Base-by-base conservation (phyloP, 139 green algal genomes). In the Spirogloea muscicola region DNA sequence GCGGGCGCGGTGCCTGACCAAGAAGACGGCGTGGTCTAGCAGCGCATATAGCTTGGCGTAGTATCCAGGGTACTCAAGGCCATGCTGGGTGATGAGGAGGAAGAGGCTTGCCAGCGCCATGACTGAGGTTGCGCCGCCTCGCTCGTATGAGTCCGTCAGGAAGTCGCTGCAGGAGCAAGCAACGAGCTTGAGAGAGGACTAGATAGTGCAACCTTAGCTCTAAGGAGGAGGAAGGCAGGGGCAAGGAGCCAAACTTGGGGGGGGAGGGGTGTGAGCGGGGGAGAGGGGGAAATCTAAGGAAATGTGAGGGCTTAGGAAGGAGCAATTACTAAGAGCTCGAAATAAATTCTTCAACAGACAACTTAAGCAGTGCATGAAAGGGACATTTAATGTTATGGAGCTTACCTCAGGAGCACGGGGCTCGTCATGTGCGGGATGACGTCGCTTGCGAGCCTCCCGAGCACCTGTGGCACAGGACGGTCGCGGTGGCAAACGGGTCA, bases 71-170 rank as follows among this genome's bases (percentile, higher is more conserved):
- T 96, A 96, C 87, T 98, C 93, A 37, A 98, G 86, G 10, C 90
- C 88, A 81, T 97, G 91, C 9, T 82, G 62, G 25, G 91, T 95
- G 55, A 97, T 91, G 42, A 97, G 86, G 13, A 88, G 41, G 80
- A 97, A 97, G 64, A 97, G 88, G 40, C 89, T 90, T 71, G 96
- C 86, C 13, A 99, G 88, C 2, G 94, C 93, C 39, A 97, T 83
- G 84, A 98, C 93, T 76, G 90, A 91, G 13, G 83, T 74, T 27
- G 95, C 74, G 4, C 93, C 93, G 33, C 89, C 90, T 27, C 76
- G 72, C 77, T 92, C 81, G 44, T 95, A 68, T 0, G 84, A 82
- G 57, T 84, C 43, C 3, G 90, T 92, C 36, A 96, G 86, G 79
- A 97, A 95, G 87, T 99, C 94, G 0, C 85, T 81, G 68, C 42